phyloP scores from a whole-genome alignment of 1,139 yeast species.

The Suhomyces atakaporum region DNA sequence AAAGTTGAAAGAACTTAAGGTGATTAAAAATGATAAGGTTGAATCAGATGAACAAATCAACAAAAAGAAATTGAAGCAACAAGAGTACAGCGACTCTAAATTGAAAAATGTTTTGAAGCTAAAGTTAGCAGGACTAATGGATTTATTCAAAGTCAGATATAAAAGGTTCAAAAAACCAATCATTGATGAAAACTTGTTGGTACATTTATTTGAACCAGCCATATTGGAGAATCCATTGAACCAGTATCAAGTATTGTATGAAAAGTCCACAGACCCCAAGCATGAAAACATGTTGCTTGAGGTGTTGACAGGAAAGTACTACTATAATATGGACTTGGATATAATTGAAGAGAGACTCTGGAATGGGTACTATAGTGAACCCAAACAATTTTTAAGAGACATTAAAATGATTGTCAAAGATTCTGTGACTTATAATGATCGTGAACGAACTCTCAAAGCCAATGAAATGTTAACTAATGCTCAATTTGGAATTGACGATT shows the following conservation, averaged over 20 bases:
- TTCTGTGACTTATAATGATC: constrained; percentile 70
- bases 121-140: constrained; percentile 86
- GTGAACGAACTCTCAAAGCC: constrained; percentile 85
- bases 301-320: constrained; percentile 68
- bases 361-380: constrained; percentile 95
- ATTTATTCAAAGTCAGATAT: constrained; percentile 79
- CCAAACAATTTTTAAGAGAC: constrained; percentile 84
- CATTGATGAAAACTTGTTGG: constrained; percentile 71
- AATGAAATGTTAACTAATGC: constrained; percentile 97
- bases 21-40: constrained; percentile 21
- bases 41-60: constrained; percentile 19
- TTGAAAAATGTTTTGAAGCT: constrained; percentile 82
- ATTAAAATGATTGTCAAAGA: constrained; percentile 83
- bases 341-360: constrained; percentile 91
- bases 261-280: constrained; percentile 52
- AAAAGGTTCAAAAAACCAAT: constrained; percentile 89
- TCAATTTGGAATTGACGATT: constrained; percentile 92
- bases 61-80: constrained; percentile 46
- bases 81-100: constrained; percentile 74
- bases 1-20: constrained; percentile 39
- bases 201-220: constrained; percentile 73
- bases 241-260: constrained; percentile 52
- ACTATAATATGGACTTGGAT: constrained; percentile 88
- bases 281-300: constrained; percentile 75
- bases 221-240: constrained; percentile 38